These are phyloP conservation scores for Argentina anserina DNA, from an alignment of 306 rosid genomes.

Conservation along the genomic window DNA sequence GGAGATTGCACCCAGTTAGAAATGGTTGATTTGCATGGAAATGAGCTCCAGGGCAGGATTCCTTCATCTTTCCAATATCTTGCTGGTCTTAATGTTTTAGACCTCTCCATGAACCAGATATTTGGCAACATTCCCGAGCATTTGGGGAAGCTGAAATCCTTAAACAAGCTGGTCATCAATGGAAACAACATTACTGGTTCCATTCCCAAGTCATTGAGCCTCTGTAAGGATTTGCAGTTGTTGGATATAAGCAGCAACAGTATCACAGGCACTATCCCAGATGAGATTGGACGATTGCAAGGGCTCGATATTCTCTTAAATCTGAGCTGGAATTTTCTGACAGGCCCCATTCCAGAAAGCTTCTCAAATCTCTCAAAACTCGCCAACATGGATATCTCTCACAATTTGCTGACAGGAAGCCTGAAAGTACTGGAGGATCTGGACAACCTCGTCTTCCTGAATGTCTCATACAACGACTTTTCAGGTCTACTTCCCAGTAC, in stretches of 20 bases:
- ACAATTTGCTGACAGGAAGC: constrained; percentile 70
- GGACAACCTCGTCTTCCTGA: constrained; percentile 75
- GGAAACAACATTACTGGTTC: constrained; percentile 59
- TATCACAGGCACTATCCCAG: constrained; percentile 62
- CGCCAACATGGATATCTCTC: constrained; percentile 79
- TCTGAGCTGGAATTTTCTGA: constrained; percentile 77
- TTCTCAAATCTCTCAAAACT: constrained; percentile 83
- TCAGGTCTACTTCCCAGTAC: constrained; percentile 77
- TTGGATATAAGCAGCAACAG: constrained; percentile 78
- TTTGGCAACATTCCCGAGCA: constrained; percentile 57
- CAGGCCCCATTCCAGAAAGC: constrained; percentile 70
- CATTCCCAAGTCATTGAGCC: constrained; percentile 66
- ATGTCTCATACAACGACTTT: constrained; percentile 79
- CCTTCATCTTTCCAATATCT: constrained; percentile 67
- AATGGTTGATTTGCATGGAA: constrained; percentile 85
- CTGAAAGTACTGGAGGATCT: constrained; percentile 51
- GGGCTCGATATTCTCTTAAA: constrained; percentile 80
- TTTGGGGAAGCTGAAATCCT: constrained; percentile 59
- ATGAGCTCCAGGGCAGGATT: constrained; percentile 65
- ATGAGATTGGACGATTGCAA: constrained; percentile 71
- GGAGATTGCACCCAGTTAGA: constrained; percentile 77
- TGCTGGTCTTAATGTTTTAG: constrained; percentile 60
- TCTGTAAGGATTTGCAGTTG: constrained; percentile 76
- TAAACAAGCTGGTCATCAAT: constrained; percentile 63
- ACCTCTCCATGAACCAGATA: constrained; percentile 70